phyloP scores from a whole-genome alignment of 805 yeast species.

The Candida oleophila region DNA sequence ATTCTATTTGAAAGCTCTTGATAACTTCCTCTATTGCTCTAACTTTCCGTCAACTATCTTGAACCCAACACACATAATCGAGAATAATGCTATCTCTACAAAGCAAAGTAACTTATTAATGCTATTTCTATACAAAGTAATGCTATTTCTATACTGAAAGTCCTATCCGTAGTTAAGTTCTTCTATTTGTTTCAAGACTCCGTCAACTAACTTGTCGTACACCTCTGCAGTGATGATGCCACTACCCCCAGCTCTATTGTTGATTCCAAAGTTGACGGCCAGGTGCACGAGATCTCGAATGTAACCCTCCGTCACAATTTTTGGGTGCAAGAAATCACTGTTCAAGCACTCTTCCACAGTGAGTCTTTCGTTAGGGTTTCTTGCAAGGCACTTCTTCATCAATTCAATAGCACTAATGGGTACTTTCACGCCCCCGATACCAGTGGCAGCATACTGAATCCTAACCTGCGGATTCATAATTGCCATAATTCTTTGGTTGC shows the following conservation, averaged over 20 bases:
- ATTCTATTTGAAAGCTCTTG: too few species aligned
- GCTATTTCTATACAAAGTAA: constrained; percentile 2
- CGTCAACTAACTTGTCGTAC: constrained; percentile 39
- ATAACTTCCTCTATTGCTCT: too few species aligned
- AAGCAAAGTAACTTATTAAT: constrained; percentile 2
- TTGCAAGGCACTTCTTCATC: constrained; percentile 66
- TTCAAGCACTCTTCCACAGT: constrained; percentile 60
- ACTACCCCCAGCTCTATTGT: constrained; percentile 35
- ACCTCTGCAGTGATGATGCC: constrained; percentile 41
- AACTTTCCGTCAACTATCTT: too few species aligned
- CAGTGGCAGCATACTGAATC: constrained; percentile 62
- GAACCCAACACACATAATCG: too few species aligned
- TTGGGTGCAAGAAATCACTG: constrained; percentile 72
- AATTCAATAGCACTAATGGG: constrained; percentile 69
- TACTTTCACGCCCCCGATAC: constrained; percentile 60
- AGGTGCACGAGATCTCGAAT: constrained; percentile 69
- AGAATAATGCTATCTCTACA: constrained; percentile 2
- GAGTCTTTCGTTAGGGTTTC: constrained; percentile 69
- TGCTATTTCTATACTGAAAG: not conserved
- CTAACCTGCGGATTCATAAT: constrained; percentile 82
- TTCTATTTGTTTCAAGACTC: constrained; percentile 38
- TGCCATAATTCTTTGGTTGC: constrained; percentile 76
- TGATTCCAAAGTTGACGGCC: constrained; percentile 72
- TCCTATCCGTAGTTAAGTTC: constrained; percentile 32
- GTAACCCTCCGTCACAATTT: constrained; percentile 64